Evolutionary conservation across 805 yeast species (phyloP).

Genomic region (Helenozyma rhizophorensis): DNA sequence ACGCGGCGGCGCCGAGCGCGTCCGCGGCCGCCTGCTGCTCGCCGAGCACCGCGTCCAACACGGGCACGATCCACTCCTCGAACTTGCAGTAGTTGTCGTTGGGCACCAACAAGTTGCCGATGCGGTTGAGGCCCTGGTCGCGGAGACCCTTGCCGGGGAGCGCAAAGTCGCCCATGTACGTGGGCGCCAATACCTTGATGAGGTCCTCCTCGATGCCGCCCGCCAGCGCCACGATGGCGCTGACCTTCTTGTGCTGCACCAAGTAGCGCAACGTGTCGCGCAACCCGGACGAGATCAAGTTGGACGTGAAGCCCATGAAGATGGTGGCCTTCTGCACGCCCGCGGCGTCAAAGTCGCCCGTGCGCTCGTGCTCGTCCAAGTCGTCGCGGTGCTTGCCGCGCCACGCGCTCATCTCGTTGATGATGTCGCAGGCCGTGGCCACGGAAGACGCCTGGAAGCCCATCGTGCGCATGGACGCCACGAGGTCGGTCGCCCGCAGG

Average conservation of each 20-base stretch:
- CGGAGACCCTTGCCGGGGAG: conserved; percentile 78
- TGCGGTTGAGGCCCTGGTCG: conserved; percentile 95
- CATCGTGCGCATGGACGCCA: conserved; percentile 85
- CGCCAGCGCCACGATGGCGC: conserved; percentile 94
- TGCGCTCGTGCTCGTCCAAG: conserved; percentile 59
- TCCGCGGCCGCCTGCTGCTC: conserved; percentile 75
- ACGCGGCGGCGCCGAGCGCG: conserved; percentile 44
- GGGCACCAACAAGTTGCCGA: conserved; percentile 95
- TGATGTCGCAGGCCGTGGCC: conserved; percentile 86
- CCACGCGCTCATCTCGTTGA: conserved; percentile 90
- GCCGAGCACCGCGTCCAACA: conserved; percentile 77
- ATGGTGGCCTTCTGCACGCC: conserved; percentile 85
- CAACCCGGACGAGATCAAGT: conserved; percentile 89
- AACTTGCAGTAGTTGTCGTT: conserved; percentile 96
- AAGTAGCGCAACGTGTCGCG: conserved; percentile 86
- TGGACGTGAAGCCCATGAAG: conserved; percentile 94
- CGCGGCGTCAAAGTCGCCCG: conserved; percentile 72
- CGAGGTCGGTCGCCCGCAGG: conserved; percentile 73
- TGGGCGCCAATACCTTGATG: conserved; percentile 94
- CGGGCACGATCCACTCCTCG: conserved; percentile 98
- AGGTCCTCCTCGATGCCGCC: conserved; percentile 98
- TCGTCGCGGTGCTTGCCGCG: conserved; percentile 74
- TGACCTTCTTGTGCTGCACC: conserved; percentile 91
- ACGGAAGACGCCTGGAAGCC: conserved; percentile 94
- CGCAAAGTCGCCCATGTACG: conserved; percentile 87